phyloP scores from a whole-genome alignment of 2,329 filamentous ascomycete genomes.

The Fusarium torreyae region DNA sequence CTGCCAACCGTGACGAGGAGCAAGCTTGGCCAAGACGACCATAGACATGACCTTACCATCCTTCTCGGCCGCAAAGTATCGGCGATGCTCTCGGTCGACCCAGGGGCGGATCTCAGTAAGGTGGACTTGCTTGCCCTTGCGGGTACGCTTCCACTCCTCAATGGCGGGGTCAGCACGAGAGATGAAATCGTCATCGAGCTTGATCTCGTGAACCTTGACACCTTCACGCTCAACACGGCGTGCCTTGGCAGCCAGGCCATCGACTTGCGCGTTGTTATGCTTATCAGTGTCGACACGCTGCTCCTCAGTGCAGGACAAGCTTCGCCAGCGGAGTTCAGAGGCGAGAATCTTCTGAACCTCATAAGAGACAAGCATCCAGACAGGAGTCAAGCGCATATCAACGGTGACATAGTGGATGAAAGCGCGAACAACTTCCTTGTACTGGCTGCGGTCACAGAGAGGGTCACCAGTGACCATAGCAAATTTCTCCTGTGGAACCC shows the following conservation, averaged over 20 bases:
- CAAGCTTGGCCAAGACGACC: constrained; percentile 86
- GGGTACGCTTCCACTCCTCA: constrained; percentile 82
- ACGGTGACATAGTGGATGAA: constrained; percentile 84
- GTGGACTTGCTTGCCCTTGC: constrained; percentile 89
- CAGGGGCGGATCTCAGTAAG: constrained; percentile 91
- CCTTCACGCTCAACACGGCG: constrained; percentile 86
- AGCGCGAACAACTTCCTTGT: constrained; percentile 77
- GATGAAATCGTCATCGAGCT: constrained; percentile 78
- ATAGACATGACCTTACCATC: constrained; percentile 81
- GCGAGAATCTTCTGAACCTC: constrained; percentile 85
- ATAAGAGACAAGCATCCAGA: constrained; percentile 91
- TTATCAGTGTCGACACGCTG: constrained; percentile 86
- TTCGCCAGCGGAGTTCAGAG: constrained; percentile 86
- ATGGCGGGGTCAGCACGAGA: constrained; percentile 80
- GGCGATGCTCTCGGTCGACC: constrained; percentile 85
- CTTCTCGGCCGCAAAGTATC: constrained; percentile 87
- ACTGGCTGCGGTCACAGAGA: constrained; percentile 85
- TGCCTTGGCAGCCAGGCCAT: constrained; percentile 78
- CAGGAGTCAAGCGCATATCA: constrained; percentile 78
- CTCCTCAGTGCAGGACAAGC: constrained; percentile 88
- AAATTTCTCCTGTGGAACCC: constrained; percentile 81
- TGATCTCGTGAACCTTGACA: constrained; percentile 82
- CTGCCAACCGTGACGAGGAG: constrained; percentile 88
- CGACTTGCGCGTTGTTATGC: constrained; percentile 63
- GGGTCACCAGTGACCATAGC: constrained; percentile 91